These are phyloP conservation scores for Alternaria sp. DNA, from an alignment of 2,329 filamentous ascomycete species.

Conservation along the genomic window DNA sequence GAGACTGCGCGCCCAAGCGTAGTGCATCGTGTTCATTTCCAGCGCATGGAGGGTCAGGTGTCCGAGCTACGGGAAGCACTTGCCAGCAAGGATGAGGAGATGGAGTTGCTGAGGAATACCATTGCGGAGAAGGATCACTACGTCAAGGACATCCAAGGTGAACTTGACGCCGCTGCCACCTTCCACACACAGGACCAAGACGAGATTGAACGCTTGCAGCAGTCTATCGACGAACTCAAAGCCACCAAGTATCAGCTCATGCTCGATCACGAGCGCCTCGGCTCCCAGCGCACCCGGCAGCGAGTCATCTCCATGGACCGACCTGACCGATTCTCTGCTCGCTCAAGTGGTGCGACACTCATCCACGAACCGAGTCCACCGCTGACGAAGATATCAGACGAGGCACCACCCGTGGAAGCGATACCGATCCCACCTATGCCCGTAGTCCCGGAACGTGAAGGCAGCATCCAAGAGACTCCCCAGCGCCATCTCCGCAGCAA, in stretches of 20 bases:
- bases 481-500: constrained; percentile 19
- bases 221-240: constrained; percentile 31
- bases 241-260: constrained; percentile 40
- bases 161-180: constrained; percentile 21
- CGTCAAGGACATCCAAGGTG: constrained; percentile 26
- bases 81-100: constrained; percentile 28
- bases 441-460: constrained; percentile 5
- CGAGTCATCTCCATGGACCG: constrained; percentile 29
- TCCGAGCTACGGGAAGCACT: constrained; percentile 33
- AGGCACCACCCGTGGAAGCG: constrained; percentile 14
- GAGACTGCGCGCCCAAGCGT: constrained; percentile 40
- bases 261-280: constrained; percentile 41
- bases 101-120: constrained; percentile 21
- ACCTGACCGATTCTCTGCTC: constrained; percentile 27
- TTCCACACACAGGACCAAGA: constrained; percentile 29
- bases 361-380: constrained; percentile 31
- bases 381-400: constrained; percentile 21
- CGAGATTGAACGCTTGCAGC: constrained; percentile 36
- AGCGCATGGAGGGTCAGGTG: constrained; percentile 42
- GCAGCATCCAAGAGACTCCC: constrained; percentile 28
- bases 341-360: constrained; percentile 43
- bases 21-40: constrained; percentile 43
- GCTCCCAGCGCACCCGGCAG: constrained; percentile 29
- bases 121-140: constrained; percentile 26
- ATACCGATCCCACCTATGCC: constrained; percentile 11